These are phyloP conservation scores for Colletotrichum sp. DNA, from an alignment of 2,329 filamentous ascomycete genomes.

Conservation along the genomic window DNA sequence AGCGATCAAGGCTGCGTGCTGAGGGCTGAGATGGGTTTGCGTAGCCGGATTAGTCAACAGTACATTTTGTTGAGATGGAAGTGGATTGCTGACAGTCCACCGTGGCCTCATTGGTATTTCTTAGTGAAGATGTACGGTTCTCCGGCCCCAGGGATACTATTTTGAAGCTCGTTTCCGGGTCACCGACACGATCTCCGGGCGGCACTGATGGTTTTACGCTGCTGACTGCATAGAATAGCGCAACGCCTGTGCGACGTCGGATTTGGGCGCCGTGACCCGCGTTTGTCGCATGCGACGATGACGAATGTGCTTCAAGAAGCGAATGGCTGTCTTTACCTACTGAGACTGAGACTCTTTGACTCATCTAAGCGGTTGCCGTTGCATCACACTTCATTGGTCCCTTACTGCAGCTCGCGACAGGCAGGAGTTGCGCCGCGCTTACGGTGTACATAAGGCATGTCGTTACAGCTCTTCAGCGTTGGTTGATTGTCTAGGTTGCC, in stretches of 20 bases:
- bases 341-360: neutral
- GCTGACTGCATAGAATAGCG: neutral
- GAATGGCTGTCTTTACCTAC: neutral
- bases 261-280: neutral
- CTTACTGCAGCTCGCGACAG: neutral
- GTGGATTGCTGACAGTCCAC: neutral
- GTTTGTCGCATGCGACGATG: neutral
- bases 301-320: neutral
- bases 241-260: neutral
- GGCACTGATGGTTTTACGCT: neutral
- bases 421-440: neutral
- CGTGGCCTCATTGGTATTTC: neutral
- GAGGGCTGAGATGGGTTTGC: neutral
- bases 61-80: constrained; percentile 4
- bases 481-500: neutral
- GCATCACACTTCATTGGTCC: neutral
- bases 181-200: neutral
- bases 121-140: neutral
- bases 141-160: neutral
- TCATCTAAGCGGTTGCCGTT: neutral
- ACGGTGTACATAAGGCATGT: neutral
- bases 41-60: neutral
- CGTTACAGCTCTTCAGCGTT: neutral
- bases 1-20: neutral
- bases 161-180: neutral